A percentile compares a stretch with the other conserved stretches of the same genome.
Evolutionary conservation across 2,329 filamentous ascomycete genomes (phyloP).

Genomic region (Claviceps sp.): DNA sequence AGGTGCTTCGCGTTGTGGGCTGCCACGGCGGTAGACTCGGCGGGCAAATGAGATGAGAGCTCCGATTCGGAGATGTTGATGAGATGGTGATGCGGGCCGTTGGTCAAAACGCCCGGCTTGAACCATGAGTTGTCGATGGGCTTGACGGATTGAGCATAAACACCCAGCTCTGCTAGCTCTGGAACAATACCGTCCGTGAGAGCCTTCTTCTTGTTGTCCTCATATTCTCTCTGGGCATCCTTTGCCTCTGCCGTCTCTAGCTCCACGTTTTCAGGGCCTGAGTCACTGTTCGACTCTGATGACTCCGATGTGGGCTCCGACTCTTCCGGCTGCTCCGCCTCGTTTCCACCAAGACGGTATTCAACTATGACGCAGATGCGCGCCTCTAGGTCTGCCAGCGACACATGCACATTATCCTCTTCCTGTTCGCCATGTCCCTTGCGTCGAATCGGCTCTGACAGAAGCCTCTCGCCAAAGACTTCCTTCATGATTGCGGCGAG

Average conservation of each 20-base stretch:
- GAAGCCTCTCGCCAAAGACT: conserved; percentile 44
- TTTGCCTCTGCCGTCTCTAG: conserved; percentile 30
- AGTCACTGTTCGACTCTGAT: conserved; percentile 18
- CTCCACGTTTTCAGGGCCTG: conserved; percentile 19
- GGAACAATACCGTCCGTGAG: conserved; percentile 41
- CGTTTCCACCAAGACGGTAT: conserved; percentile 40
- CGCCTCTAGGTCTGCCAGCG: conserved; percentile 42
- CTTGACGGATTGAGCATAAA: conserved; percentile 59
- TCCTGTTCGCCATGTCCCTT: conserved; percentile 43
- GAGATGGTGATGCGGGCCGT: conserved; percentile 50
- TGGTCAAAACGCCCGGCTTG: conserved; percentile 31
- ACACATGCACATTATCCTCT: conserved; percentile 38
- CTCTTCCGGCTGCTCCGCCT: background rate
- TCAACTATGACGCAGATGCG: conserved; percentile 57
- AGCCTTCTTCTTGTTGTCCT: conserved; percentile 38
- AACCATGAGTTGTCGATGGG: conserved; percentile 54
- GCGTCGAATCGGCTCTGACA: conserved; percentile 42
- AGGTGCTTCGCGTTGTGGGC: conserved; percentile 49
- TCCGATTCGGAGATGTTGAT: conserved; percentile 57
- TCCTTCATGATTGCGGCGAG: conserved; percentile 53
- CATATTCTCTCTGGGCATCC: conserved; percentile 37
- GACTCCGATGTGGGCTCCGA: background rate
- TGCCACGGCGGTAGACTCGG: conserved; percentile 32
- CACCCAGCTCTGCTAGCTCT: conserved; percentile 50
- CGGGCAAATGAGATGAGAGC: conserved; percentile 36